Base-by-base conservation (phyloP, 495 filamentous ascomycete genomes). In the Penicillium fimorum region DNA sequence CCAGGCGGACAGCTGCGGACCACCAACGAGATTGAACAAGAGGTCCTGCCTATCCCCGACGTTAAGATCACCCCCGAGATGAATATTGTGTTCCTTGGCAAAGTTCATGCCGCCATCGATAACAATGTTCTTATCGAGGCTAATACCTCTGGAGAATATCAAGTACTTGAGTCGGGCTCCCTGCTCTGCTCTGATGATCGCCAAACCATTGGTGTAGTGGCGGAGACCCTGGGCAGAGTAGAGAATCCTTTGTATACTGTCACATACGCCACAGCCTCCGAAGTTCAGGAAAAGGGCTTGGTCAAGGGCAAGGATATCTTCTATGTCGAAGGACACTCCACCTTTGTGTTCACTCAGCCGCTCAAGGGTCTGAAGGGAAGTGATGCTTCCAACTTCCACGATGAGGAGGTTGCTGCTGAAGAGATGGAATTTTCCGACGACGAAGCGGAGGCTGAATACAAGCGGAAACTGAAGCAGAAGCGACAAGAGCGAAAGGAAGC, bases 391-490 rank as follows among this genome's bases (percentile, higher is more conserved):
- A 96, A 97, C 64, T 76, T 95, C 52, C 85, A 95, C 67, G 94
- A 98, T 61, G 94, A 98, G 65, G 93, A 97, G 71, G 78, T 91
- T n/a, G 82, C 72, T 2, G 88, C 87, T 24, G 87, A 91, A 15
- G 92, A 97, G 65, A 79, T 90, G 32, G 94, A 97, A 63, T 97
- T 97, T 64, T 96, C 92, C 0, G 94, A 97, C 60, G 94, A 98
- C 59, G 94, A 97, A 73, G 87, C 88, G 20, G 94, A 97, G 69
- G 86, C 85, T 7, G 90, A 92, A 62, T 82, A 90, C 66, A 95
- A 88, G 76, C 74, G 77, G 47, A 88, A 84, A 63, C 66, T 82
- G 58, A 89, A 88, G 71, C 75, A 86, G 68, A 80, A 80, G 60
- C 65, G 77, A 52, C 69, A 80, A 53, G 76, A 78, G 58, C 80